phyloP scores from a whole-genome alignment of 1,284 basidiomycete species.

The Puccinia horiana region DNA sequence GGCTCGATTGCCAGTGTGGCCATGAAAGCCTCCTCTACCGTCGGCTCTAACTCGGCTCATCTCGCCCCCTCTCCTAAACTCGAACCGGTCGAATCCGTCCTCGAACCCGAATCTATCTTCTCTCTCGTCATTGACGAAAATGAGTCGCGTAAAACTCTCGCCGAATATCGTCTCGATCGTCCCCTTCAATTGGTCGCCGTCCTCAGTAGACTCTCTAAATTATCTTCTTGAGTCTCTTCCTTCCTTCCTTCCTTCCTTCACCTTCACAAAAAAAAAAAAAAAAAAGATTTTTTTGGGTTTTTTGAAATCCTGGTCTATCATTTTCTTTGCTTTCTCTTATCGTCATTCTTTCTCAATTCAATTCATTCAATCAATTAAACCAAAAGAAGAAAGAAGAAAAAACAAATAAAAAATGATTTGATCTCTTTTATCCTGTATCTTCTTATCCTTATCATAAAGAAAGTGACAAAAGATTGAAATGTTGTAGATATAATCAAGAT shows the following conservation, averaged over 20 bases:
- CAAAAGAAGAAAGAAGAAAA: no score
- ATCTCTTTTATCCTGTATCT: no score
- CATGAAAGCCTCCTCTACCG: neutral
- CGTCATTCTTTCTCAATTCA: no score
- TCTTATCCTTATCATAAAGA: no score
- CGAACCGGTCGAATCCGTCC: slow-evolving; percentile 24
- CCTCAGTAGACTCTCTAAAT: slow-evolving; percentile 22
- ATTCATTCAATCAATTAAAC: no score
- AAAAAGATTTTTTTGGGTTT: no score
- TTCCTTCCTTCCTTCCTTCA: neutral
- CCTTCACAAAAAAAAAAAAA: no score
- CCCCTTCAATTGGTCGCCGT: slow-evolving; percentile 35
- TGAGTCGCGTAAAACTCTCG: slow-evolving; percentile 41
- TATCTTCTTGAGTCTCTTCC: neutral
- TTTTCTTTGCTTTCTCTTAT: no score
- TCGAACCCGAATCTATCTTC: slow-evolving; percentile 45
- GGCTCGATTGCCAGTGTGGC: neutral
- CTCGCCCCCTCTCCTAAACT: slow-evolving; percentile 16
- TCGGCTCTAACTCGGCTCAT: neutral
- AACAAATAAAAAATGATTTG: no score
- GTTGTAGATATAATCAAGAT: no score
- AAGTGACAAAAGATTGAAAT: no score
- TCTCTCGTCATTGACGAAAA: slow-evolving; percentile 48
- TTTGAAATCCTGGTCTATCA: no score
- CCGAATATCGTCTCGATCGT: slow-evolving; percentile 35